phyloP scores from a whole-genome alignment of 768 basidiomycete genomes.

The Glaciozyma antarctica region DNA sequence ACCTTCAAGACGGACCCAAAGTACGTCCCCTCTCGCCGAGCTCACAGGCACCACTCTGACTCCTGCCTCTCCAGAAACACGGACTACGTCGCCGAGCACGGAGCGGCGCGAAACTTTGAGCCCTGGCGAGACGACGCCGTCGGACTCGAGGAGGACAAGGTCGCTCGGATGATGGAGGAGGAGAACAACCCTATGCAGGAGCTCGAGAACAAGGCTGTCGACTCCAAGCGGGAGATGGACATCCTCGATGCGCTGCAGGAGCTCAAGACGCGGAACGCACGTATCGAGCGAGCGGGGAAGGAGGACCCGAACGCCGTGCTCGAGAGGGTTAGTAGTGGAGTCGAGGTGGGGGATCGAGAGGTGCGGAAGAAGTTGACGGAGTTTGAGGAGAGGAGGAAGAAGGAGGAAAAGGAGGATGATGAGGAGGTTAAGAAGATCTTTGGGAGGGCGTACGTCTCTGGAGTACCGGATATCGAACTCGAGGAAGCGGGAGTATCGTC shows the following conservation, averaged over 20 bases:
- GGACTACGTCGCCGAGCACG: constrained; percentile 86
- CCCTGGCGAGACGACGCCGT: constrained; percentile 69
- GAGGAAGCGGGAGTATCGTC: constrained; percentile 31
- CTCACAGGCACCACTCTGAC: constrained; percentile 26
- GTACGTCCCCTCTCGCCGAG: constrained; percentile 23
- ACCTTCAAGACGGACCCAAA: constrained; percentile 99
- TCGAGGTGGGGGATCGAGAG: constrained; percentile 50
- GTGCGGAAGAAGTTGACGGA: constrained; percentile 56
- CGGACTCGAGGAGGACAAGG: constrained; percentile 65
- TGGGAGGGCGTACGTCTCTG: constrained; percentile 50
- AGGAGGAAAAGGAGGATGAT: constrained; percentile 86
- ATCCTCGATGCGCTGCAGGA: constrained; percentile 92
- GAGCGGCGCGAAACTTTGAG: constrained; percentile 94
- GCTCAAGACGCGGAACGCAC: constrained; percentile 71
- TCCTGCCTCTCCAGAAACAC: constrained; percentile 52
- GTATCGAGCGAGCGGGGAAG: constrained; percentile 73
- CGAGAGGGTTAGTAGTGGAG: constrained; percentile 47
- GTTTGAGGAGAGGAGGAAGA: constrained; percentile 48
- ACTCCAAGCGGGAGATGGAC: constrained; percentile 97
- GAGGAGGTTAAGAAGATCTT: constrained; percentile 78
- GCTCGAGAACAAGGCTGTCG: constrained; percentile 80
- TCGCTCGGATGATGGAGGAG: constrained; percentile 77
- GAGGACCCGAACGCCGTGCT: constrained; percentile 54
- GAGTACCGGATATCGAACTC: constrained; percentile 32
- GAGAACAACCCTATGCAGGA: constrained; percentile 94